Base-by-base conservation (phyloP, 257 asterid genomes). In the Scutellaria baicalensis region DNA sequence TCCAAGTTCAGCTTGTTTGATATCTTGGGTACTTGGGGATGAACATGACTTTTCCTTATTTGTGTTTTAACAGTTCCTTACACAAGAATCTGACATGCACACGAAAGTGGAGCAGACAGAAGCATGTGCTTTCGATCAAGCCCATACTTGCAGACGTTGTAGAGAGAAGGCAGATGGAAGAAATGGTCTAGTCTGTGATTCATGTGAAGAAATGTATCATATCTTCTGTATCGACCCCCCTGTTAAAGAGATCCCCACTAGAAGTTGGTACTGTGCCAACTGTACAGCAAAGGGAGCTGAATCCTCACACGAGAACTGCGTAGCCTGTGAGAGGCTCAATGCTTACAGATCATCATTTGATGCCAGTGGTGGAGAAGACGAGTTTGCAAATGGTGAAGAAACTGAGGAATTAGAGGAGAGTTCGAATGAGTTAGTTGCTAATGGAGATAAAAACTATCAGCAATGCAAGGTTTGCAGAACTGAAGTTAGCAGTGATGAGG, bases 131-230 rank as follows among this genome's bases (percentile, higher is more conserved):
- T 72, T 59, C 8, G 58, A 79, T 39, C 77, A 79, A 71, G 72
- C 74, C 52, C 80, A 78, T 72, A 71, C 86, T 27, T 93, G 99
- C 88, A 75, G 64, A 68, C 73, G 57, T 7, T 94, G 97, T 78
- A 75, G 88, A 66, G 86, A 83, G 71, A 84, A 80, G 66, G 83
- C 91, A 1, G 90, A 91, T 73, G 97, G 93, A 70, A 79, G 71
- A 72, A 80, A 79, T 59, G 79, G 87, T 76, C 84, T 94, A 62
- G 88, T 88, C 48, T 94, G 99, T 58, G 97, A 94, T 78, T 88
- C 95, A 3, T 91, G 99, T 7, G 99, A 94, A 69, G 91, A 82
- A 58, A 89, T 94, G 77, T 88, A 89, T 67, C 99, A 91, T 64
- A 78, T 88, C 50, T 81, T 90, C 75, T 94, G 99, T 62, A 84